These are phyloP conservation scores for Lachancea meyersii DNA, from an alignment of 805 yeast genomes.

Conservation along the genomic window DNA sequence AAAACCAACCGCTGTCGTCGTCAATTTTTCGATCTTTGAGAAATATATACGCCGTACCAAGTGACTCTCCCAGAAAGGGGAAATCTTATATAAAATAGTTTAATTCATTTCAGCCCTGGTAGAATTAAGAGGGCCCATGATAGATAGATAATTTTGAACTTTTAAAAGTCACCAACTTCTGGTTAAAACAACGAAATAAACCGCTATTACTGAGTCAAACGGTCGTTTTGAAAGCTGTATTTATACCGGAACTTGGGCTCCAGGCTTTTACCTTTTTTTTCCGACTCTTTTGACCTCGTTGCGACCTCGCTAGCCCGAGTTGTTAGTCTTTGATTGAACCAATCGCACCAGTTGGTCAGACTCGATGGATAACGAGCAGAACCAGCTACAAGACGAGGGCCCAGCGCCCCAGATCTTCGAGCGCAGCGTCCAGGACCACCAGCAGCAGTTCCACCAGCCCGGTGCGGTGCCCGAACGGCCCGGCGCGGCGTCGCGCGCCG, in stretches of 20 bases:
- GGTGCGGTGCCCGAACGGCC: too few relatives aligned
- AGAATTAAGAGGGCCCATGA: too few relatives aligned
- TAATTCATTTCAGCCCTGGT: too few relatives aligned
- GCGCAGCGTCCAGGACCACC: slow-evolving; percentile 58
- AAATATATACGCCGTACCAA: too few relatives aligned
- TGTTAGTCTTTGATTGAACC: neutral
- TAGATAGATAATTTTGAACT: neutral
- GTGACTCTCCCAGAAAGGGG: too few relatives aligned
- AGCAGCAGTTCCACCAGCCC: slow-evolving; percentile 14
- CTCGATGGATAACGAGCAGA: too few relatives aligned
- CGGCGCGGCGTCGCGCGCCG: neutral
- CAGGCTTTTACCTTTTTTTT: neutral
- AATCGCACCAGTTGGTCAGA: too few relatives aligned
- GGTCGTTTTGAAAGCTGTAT: neutral
- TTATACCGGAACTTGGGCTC: too few relatives aligned
- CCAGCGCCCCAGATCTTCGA: slow-evolving; percentile 52
- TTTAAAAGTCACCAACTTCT: neutral
- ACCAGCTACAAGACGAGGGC: too few relatives aligned
- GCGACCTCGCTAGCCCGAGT: neutral
- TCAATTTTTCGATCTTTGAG: too few relatives aligned
- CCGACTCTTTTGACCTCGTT: neutral
- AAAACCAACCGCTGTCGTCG: too few relatives aligned
- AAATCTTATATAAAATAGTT: too few relatives aligned
- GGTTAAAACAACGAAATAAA: neutral
- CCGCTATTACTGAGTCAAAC: neutral